Conservation (phyloP, 1,139 yeast genomes). For the Suhomyces maxii region DNA sequence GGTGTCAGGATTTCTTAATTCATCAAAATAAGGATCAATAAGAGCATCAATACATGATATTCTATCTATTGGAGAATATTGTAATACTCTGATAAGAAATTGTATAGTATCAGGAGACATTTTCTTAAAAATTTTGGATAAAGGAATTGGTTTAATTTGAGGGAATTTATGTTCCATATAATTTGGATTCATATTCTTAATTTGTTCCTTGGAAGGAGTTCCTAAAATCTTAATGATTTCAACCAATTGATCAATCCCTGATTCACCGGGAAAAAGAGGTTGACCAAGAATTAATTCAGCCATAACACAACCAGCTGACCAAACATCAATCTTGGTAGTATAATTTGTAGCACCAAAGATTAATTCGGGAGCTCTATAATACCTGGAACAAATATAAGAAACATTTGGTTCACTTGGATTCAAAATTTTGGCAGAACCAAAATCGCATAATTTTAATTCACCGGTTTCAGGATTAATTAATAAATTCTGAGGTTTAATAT, state of each 20-base stretch:
- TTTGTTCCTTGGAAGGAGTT: conserved; percentile 91
- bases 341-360: conserved; percentile 90
- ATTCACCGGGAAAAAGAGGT: conserved; percentile 96
- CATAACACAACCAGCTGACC: conserved; percentile 99
- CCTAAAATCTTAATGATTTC: conserved; percentile 95
- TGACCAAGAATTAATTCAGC: conserved; percentile 94
- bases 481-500: conserved; percentile 93
- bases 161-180: conserved; percentile 98
- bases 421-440: conserved; percentile 95
- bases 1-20: conserved; percentile 57
- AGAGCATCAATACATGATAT: conserved; percentile 69
- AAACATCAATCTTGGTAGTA: conserved; percentile 95
- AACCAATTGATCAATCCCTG: conserved; percentile 95
- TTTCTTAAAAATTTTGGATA: conserved; percentile 77
- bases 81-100: conserved; percentile 59
- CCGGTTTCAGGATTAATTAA: conserved; percentile 85
- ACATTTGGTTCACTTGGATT: conserved; percentile 93
- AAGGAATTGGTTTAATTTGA: conserved; percentile 90
- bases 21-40: conserved; percentile 74
- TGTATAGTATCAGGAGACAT: conserved; percentile 61
- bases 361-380: conserved; percentile 92
- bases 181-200: conserved; percentile 92
- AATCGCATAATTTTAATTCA: conserved; percentile 87
- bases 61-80: conserved; percentile 75
- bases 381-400: conserved; percentile 92